A percentile compares a stretch with the other conserved stretches of the same genome.
Conservation (phyloP, 2,329 filamentous ascomycete genomes). For the Trichoderma guizhouense region DNA sequence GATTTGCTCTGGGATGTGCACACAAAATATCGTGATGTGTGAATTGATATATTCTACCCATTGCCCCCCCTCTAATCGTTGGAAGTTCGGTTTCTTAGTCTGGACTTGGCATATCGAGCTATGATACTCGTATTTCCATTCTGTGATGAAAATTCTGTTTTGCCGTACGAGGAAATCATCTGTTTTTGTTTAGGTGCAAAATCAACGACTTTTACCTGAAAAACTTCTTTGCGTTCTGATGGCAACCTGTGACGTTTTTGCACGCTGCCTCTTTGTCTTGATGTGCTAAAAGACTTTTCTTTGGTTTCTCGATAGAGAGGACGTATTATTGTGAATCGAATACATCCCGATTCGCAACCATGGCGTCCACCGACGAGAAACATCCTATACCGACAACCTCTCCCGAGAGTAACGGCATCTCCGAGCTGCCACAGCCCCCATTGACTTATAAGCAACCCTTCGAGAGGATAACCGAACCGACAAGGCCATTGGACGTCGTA, state of each 20-base stretch:
- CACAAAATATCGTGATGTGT: not conserved
- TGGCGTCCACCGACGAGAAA: not conserved
- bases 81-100: not conserved
- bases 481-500: not conserved
- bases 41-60: not conserved
- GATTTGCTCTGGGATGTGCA: not conserved
- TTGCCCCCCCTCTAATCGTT: not conserved
- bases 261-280: not conserved
- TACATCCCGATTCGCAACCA: not conserved
- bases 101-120: not conserved
- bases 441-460: not conserved
- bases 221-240: not conserved
- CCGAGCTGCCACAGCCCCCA: not conserved
- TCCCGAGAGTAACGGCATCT: not conserved
- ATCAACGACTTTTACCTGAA: not conserved
- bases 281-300: not conserved
- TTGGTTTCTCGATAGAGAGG: not conserved
- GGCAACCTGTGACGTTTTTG: not conserved
- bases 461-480: not conserved
- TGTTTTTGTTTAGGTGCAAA: not conserved
- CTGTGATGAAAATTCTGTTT: not conserved
- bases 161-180: not conserved
- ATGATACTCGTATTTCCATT: not conserved
- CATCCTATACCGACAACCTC: not conserved
- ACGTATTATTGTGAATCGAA: not conserved